Evolutionary conservation across 1,284 basidiomycete species (phyloP).

Genomic region (Rhodotorula sp.): DNA sequence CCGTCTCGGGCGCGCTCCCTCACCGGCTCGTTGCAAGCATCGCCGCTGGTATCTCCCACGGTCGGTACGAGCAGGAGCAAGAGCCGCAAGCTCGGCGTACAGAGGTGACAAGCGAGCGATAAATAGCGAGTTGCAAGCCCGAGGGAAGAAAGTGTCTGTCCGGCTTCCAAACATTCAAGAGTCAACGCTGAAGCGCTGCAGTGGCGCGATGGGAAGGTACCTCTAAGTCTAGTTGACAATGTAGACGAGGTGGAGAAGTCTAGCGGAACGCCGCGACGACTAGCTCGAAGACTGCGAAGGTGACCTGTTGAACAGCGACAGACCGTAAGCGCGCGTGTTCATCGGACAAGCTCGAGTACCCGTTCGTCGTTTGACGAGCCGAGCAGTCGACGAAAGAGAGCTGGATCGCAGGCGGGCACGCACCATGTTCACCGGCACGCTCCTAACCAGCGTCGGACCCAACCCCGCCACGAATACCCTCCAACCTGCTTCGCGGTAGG

Average conservation of each 20-base stretch:
- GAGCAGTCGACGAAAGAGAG: background rate
- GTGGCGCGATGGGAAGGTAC: too few relatives aligned
- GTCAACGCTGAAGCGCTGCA: too few relatives aligned
- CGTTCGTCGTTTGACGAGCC: background rate
- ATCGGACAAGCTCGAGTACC: background rate
- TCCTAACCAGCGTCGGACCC: slow-evolving; percentile 74
- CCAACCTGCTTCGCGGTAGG: slow-evolving; percentile 65
- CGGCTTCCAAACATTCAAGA: too few relatives aligned
- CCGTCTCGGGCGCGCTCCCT: too few relatives aligned
- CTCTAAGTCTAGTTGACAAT: background rate
- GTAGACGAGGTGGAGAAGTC: background rate
- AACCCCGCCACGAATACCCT: slow-evolving; percentile 72
- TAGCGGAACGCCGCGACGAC: slow-evolving; percentile 30
- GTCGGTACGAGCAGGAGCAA: too few relatives aligned
- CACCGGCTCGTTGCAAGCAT: too few relatives aligned
- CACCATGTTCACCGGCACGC: slow-evolving; percentile 54
- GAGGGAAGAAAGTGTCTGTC: background rate
- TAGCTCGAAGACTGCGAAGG: slow-evolving; percentile 29
- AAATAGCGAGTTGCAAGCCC: background rate
- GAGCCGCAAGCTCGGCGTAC: too few relatives aligned
- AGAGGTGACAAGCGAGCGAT: too few relatives aligned
- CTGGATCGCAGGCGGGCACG: slow-evolving; percentile 21
- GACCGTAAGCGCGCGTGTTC: too few relatives aligned
- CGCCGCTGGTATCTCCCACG: too few relatives aligned
- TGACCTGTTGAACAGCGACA: slow-evolving; percentile 10